Base-by-base conservation (phyloP, 768 basidiomycete genomes). In the Saitozyma sp. region DNA sequence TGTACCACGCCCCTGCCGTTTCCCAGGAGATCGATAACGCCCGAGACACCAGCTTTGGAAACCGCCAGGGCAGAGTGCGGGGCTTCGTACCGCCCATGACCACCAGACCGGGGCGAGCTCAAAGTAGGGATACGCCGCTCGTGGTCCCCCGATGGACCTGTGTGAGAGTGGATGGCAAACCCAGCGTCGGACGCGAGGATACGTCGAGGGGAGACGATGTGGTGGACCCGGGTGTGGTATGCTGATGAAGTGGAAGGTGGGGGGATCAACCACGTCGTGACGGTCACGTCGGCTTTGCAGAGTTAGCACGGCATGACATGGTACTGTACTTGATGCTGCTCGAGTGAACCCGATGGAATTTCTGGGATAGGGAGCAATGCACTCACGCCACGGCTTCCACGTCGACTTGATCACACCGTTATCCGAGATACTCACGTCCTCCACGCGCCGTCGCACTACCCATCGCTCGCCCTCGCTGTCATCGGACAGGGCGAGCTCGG, bases 211-310 rank as follows among this genome's bases (percentile, higher is more conserved):
- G 84, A 83, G 55, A 79, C 81, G 65, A 89, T 81, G 61, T 86
- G 83, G 78, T 89, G 88, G 1, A 88, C 81, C 8, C 88, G 83
- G 40, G 88, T 74, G 71, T 90, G 87, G 86, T 87, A 89, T 14
- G 86, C 77, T 8, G 86, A 84, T 1, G 84, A 80, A 2, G 80
- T 84, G 9, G 74, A 61, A 17, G 83, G 81, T 0, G 89, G 88
- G 0, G 88, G 88, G 9, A 89, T 81, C 17, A 89, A 83, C 87
- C 87, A 88, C n/a, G 88, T 89, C 78, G 86, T 87, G 46, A 90
- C 85, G 58, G 84, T 81, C 20, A 88, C 86, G 71, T 85, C 87
- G 58, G 82, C 68, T 73, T 39, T 9, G 40, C 6, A 17, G 8
- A 4, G 41, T 62, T 29, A 62, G 59, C 54, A 46, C 11, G 45